Evolutionary conservation across 306 rosid species (phyloP).

Genomic region (Trifolium pratense): DNA sequence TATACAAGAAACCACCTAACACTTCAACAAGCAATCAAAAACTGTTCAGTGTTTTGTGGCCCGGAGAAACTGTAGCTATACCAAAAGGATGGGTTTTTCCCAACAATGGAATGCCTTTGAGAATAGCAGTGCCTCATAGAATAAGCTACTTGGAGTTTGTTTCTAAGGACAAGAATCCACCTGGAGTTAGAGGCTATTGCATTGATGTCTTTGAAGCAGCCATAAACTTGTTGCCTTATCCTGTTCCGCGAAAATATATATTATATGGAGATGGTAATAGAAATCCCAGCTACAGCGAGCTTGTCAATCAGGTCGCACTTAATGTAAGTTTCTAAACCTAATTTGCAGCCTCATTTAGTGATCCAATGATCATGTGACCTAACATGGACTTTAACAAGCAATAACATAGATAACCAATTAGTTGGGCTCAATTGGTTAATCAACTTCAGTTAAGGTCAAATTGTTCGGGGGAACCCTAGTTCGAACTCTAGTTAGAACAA

Average conservation of each 20-base stretch:
- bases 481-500: too few relatives aligned
- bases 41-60: conserved; percentile 80
- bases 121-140: conserved; percentile 83
- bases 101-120: conserved; percentile 80
- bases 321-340: conserved; percentile 67
- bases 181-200: conserved; percentile 82
- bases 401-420: neutral
- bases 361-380: conserved; percentile 10
- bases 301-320: conserved; percentile 62
- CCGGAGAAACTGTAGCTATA: conserved; percentile 61
- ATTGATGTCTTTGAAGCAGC: conserved; percentile 97
- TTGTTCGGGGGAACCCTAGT: too few relatives aligned
- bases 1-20: conserved; percentile 58
- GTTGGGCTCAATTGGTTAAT: too few relatives aligned
- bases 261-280: conserved; percentile 71
- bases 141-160: conserved; percentile 68
- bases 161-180: conserved; percentile 69
- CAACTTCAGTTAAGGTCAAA: too few relatives aligned
- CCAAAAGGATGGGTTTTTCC: conserved; percentile 98
- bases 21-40: conserved; percentile 55
- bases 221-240: conserved; percentile 79
- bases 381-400: conserved; percentile 4
- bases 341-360: conserved; percentile 23
- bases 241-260: conserved; percentile 73
- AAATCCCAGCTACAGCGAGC: conserved; percentile 60